Evolutionary conservation across 2,329 filamentous ascomycete genomes (phyloP), one percentile per base, ranked within the genome.

Genomic region (Aphanoascus verrucosus): DNA sequence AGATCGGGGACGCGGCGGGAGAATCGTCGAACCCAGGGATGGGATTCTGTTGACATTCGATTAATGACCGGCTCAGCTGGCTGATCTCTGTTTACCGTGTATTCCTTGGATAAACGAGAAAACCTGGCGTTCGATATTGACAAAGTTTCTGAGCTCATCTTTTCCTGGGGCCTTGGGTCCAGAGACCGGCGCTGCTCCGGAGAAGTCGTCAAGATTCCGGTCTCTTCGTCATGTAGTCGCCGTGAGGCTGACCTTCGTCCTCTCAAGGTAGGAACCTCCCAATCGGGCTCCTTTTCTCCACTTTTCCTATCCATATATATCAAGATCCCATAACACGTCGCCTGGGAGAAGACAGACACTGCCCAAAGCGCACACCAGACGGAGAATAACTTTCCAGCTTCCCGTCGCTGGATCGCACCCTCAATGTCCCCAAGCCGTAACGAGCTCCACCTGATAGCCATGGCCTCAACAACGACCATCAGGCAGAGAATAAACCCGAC

Each of bases 331-430:
- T 41, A 55, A 15, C 19, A 51, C 2, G 19, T 15, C 2, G 20
- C 48, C 17, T 55, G 47, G 19, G 20, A 55, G 4, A 41, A n/a
- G 15, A 52, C 28, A 2, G 53, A 41, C 11, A 42, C 43, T 8
- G n/a, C 53, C 53, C 53, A 55, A 12, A 52, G 41, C 7, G 19
- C 35, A 23, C 53, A 55, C 53, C 53, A 55, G 32, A 34, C 12
- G 5, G 42, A 34, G 35, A 51, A 55, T 12, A 47, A 11, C 34
- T 14, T 34, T 17, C 32, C 17, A 23, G 46, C 28, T 4, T 41
- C 40, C 12, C 20, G 28, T 20, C 28, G 47, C 15, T 35, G 15
- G 19, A 17, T 20, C 8, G 23, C 23, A 7, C 7, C 11, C 40
- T 15, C 3, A 35, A 53, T 43, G 23, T 48, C 44, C 9, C 43